Conservation (phyloP, 176 grass and related monocot species). For the Oryza glaberrima region DNA sequence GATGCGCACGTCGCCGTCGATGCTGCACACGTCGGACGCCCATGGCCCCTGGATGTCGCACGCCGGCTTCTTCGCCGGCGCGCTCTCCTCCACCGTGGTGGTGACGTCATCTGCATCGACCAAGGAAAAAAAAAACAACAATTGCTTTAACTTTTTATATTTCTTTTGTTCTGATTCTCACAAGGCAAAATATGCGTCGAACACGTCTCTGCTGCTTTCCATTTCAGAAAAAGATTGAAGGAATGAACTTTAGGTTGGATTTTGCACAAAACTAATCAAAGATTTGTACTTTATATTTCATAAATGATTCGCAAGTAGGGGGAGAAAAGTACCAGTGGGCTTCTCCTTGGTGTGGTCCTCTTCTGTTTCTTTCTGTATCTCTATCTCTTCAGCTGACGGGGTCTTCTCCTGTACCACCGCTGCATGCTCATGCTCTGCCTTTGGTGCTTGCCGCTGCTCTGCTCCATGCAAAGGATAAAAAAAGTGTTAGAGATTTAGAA, state of each 20-base stretch:
- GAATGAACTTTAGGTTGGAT: background rate
- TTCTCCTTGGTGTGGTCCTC: background rate
- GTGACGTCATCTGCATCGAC: background rate
- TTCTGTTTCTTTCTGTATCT: conserved; percentile 19
- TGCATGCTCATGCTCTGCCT: conserved; percentile 16
- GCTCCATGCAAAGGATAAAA: conserved; percentile 17
- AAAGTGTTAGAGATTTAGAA: background rate
- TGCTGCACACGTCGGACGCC: conserved; percentile 59
- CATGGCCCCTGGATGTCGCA: conserved; percentile 71
- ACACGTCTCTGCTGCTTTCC: conserved; percentile 11
- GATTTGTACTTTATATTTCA: background rate
- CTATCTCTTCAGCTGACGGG: background rate
- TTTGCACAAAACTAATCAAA: background rate
- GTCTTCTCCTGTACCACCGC: conserved; percentile 26
- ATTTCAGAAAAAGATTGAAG: conserved; percentile 1
- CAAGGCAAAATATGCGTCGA: background rate
- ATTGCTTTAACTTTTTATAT: background rate
- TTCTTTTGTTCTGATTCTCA: background rate
- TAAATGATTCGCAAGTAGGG: conserved; percentile 1
- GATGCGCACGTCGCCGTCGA: conserved; percentile 61
- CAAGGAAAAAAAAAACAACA: background rate
- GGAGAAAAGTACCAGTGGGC: conserved; percentile 23
- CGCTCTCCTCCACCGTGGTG: background rate
- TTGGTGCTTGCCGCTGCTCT: conserved; percentile 43
- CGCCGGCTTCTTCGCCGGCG: conserved; percentile 54